These are phyloP conservation scores for Alternaria metachromatica DNA, from an alignment of 2,329 filamentous ascomycete genomes.

Conservation along the genomic window DNA sequence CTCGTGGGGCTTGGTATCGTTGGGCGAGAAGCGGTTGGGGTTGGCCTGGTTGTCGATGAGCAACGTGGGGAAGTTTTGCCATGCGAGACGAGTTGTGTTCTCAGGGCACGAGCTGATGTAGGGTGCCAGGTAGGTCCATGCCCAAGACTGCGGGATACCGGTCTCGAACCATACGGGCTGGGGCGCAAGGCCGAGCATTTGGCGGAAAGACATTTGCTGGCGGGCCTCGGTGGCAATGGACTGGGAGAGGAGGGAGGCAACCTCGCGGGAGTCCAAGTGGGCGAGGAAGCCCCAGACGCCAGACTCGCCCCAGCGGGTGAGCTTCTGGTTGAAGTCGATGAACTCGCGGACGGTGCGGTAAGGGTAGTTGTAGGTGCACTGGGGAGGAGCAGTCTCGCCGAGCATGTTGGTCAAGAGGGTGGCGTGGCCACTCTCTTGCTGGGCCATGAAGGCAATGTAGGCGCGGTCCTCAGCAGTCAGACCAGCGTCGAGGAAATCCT, in stretches of 20 bases:
- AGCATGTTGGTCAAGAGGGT: conserved; percentile 81
- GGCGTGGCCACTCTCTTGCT: conserved; percentile 79
- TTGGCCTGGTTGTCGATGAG: conserved; percentile 79
- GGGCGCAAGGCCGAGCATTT: conserved; percentile 79
- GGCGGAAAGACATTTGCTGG: conserved; percentile 84
- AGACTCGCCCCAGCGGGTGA: conserved; percentile 81
- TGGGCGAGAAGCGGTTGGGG: conserved; percentile 69
- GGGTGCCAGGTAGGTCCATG: conserved; percentile 80
- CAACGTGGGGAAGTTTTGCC: conserved; percentile 83
- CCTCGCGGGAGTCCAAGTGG: conserved; percentile 78
- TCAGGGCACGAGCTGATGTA: conserved; percentile 79
- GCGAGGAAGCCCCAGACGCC: conserved; percentile 82
- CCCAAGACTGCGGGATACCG: conserved; percentile 83
- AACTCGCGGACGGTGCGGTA: conserved; percentile 76
- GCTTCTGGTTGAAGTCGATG: conserved; percentile 82
- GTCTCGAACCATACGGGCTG: conserved; percentile 85
- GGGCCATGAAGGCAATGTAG: conserved; percentile 76
- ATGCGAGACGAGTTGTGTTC: conserved; percentile 75
- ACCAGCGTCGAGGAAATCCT: conserved; percentile 73
- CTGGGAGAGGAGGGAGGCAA: conserved; percentile 74
- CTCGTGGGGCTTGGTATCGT: conserved; percentile 67
- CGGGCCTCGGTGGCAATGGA: conserved; percentile 80
- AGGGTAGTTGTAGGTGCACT: conserved; percentile 85
- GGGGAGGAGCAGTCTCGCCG: conserved; percentile 70
- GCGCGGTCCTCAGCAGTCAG: conserved; percentile 72